Percentiles rank a stretch among this genome's conserved stretches.
phyloP scores from a whole-genome alignment of 768 basidiomycete species.

The Collybia sp. region DNA sequence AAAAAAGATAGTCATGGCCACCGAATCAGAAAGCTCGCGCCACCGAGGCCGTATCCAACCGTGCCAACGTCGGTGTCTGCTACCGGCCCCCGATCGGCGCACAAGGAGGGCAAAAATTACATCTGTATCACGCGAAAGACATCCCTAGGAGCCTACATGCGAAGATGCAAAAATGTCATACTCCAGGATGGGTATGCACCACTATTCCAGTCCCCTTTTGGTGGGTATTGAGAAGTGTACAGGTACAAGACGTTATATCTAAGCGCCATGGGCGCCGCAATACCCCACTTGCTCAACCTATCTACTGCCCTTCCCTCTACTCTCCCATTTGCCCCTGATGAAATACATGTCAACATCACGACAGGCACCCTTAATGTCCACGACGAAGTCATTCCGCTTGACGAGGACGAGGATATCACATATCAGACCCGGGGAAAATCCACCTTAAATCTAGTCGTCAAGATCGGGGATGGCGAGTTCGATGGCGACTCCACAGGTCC shows the following conservation, averaged over 20 bases:
- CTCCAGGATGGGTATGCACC: conserved; percentile 62
- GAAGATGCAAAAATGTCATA: conserved; percentile 70
- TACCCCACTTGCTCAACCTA: conserved; percentile 73
- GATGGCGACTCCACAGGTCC: conserved; percentile 31
- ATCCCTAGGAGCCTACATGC: conserved; percentile 64
- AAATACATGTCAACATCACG: conserved; percentile 55
- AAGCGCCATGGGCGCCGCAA: conserved; percentile 86
- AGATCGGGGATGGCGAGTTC: conserved; percentile 57
- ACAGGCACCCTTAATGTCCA: conserved; percentile 72
- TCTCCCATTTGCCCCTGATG: conserved; percentile 60
- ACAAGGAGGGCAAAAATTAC: conserved; percentile 75
- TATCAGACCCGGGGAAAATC: conserved; percentile 72
- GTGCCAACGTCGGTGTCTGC: conserved; percentile 73
- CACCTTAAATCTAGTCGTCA: conserved; percentile 54
- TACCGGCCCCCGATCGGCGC: conserved; percentile 76
- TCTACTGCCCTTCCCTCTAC: conserved; percentile 66
- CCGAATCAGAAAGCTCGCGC: conserved; percentile 61
- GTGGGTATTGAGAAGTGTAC: neutral
- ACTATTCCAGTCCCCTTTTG: neutral
- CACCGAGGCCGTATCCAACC: conserved; percentile 72
- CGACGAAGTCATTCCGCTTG: conserved; percentile 76
- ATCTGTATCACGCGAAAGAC: conserved; percentile 81
- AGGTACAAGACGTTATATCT: conserved; percentile 74
- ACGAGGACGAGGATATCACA: conserved; percentile 64
- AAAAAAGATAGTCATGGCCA: conserved; percentile 2